Conservation (phyloP, 371 early-diverging fungal genomes). For the Actinomucor elegans region DNA sequence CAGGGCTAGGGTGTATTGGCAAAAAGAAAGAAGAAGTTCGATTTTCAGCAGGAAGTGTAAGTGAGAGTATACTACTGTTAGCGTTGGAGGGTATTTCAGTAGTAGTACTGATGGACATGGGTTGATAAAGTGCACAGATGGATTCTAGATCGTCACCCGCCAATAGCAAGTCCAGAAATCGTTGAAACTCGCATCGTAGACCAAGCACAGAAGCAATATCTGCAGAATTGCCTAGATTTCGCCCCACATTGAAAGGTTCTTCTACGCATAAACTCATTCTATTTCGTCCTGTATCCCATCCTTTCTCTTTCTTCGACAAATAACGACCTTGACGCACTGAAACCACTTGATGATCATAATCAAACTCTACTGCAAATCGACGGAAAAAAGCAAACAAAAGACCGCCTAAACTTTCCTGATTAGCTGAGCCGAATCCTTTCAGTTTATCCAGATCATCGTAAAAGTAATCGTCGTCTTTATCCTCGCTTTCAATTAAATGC, state of each 20-base stretch:
- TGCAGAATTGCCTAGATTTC: conserved; percentile 90
- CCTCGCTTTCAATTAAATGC: conserved; percentile 25
- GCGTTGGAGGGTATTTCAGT: conserved; percentile 13
- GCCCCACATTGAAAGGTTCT: conserved; percentile 81
- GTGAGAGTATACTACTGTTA: conserved; percentile 3
- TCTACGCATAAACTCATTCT: conserved; percentile 82
- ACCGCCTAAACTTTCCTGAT: conserved; percentile 75
- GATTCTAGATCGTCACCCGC: conserved; percentile 12
- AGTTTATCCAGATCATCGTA: conserved; percentile 65
- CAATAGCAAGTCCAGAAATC: conserved; percentile 65
- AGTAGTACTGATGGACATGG: background rate
- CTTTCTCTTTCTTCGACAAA: conserved; percentile 77
- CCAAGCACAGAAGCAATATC: conserved; percentile 77
- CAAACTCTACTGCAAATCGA: conserved; percentile 76
- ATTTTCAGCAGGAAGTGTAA: conserved; percentile 10
- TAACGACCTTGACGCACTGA: conserved; percentile 77
- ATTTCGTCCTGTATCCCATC: conserved; percentile 64
- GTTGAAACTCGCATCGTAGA: conserved; percentile 72
- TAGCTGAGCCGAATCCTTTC: conserved; percentile 65
- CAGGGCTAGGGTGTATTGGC: conserved; percentile 9
- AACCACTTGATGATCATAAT: conserved; percentile 77
- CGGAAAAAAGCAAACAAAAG: conserved; percentile 87
- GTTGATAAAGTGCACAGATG: conserved; percentile 16
- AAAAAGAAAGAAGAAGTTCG: conserved; percentile 6
- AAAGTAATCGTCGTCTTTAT: conserved; percentile 57